Conservation (phyloP, 2,329 filamentous ascomycete species). For the Graphilbum ipis-grandicollis region DNA sequence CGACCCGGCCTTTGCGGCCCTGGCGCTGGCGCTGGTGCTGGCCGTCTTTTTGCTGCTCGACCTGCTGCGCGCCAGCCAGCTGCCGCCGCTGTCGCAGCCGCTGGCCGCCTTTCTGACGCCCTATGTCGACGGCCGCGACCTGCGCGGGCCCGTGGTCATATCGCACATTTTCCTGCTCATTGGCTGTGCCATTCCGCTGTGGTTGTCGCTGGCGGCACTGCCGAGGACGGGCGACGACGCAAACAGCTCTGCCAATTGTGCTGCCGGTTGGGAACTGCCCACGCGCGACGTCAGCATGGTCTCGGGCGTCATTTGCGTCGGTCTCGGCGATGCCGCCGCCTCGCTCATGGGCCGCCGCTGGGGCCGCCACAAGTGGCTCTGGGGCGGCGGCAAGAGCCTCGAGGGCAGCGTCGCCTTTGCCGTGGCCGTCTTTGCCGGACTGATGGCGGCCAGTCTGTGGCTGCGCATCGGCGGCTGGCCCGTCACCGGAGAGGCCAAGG, state of each 20-base stretch:
- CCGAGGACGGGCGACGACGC: too few relatives aligned
- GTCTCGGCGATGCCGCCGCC: slow-evolving; percentile 85
- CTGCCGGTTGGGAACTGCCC: slow-evolving; percentile 51
- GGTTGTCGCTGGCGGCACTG: slow-evolving; percentile 65
- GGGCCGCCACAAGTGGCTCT: slow-evolving; percentile 81
- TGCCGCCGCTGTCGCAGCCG: slow-evolving; percentile 75
- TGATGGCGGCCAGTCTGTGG: slow-evolving; percentile 57
- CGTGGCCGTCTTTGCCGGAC: slow-evolving; percentile 56
- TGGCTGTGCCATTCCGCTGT: slow-evolving; percentile 86
- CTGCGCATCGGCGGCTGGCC: slow-evolving; percentile 62
- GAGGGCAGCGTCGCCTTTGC: slow-evolving; percentile 78
- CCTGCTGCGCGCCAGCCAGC: slow-evolving; percentile 73
- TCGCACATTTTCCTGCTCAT: slow-evolving; percentile 92
- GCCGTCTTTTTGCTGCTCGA: slow-evolving; percentile 79
- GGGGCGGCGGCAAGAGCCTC: slow-evolving; percentile 90
- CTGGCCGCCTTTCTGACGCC: slow-evolving; percentile 78
- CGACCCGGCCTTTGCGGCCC: slow-evolving; percentile 66
- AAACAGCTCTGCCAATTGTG: too few relatives aligned
- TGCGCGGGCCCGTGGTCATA: slow-evolving; percentile 85
- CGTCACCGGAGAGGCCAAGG: slow-evolving; percentile 32
- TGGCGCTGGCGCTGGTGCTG: slow-evolving; percentile 66
- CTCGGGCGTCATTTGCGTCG: slow-evolving; percentile 82
- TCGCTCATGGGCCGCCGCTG: slow-evolving; percentile 77
- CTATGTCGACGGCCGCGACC: slow-evolving; percentile 85
- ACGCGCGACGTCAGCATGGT: slow-evolving; percentile 75